Percentiles rank a stretch among this genome's conserved stretches.
Evolutionary conservation across 345 rosid species (phyloP).

Genomic region (Populus alba): DNA sequence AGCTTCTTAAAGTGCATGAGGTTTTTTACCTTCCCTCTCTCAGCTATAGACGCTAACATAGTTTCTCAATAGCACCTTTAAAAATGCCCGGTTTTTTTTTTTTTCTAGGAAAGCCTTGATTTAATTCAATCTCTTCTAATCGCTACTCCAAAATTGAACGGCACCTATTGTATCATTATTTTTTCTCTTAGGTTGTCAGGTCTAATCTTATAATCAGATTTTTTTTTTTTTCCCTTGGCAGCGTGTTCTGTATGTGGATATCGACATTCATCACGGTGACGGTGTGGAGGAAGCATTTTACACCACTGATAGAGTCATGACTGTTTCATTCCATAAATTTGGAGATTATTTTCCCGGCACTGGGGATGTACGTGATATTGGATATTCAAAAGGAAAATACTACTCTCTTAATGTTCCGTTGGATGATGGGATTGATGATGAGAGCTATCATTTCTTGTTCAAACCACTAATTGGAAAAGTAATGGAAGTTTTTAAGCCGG

Average conservation of each 20-base stretch:
- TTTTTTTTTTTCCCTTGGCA: conserved; percentile 20
- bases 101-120: neutral
- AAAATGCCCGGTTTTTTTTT: too few species aligned
- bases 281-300: conserved; percentile 78
- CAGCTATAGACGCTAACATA: neutral
- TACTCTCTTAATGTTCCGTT: conserved; percentile 68
- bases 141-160: too few species aligned
- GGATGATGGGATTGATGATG: conserved; percentile 70
- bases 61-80: neutral
- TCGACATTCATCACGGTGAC: conserved; percentile 68
- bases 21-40: conserved; percentile 21
- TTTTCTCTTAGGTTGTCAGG: conserved; percentile 33
- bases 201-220: neutral
- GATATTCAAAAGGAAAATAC: conserved; percentile 54
- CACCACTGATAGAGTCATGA: conserved; percentile 69
- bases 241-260: conserved; percentile 72
- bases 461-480: conserved; percentile 64
- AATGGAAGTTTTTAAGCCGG: conserved; percentile 62
- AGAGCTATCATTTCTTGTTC: conserved; percentile 68
- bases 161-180: too few species aligned
- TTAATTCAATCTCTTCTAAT: neutral
- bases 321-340: conserved; percentile 68
- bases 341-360: conserved; percentile 73
- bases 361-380: conserved; percentile 54
- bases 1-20: conserved; percentile 72